Percentiles rank a stretch among this genome's conserved stretches.
Conservation (phyloP, 139 green algal genomes). For the Astrephomene gubernaculifera region DNA sequence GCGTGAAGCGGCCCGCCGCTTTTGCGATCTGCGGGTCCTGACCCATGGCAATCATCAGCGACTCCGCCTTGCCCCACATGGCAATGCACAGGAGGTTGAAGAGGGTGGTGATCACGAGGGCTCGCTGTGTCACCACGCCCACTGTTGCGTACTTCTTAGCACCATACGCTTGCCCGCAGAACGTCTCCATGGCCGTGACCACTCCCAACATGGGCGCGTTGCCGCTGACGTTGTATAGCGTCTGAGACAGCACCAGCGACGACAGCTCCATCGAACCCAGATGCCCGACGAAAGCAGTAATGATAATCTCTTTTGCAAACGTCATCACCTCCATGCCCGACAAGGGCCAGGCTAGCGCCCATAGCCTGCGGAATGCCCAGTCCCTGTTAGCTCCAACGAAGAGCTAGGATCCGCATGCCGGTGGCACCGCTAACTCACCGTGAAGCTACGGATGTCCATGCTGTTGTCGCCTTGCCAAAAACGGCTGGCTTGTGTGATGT, state of each 20-base stretch:
- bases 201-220: no score
- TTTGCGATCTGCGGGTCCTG: conserved; percentile 68
- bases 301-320: conserved; percentile 74
- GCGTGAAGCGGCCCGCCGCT: no score
- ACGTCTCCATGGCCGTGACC: conserved; percentile 74
- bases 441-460: conserved; percentile 2
- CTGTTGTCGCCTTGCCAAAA: not conserved
- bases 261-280: conserved; percentile 61
- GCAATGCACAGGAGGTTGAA: conserved; percentile 51
- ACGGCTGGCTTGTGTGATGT: no score
- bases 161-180: conserved; percentile 68
- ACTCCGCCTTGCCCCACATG: conserved; percentile 48
- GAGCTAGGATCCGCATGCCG: no score
- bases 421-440: not conserved
- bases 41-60: conserved; percentile 54
- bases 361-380: conserved; percentile 49
- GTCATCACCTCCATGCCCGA: conserved; percentile 73
- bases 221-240: no score
- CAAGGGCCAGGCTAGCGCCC: conserved; percentile 63
- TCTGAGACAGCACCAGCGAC: conserved; percentile 66
- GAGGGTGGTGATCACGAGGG: conserved; percentile 54
- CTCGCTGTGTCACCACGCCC: no score
- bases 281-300: conserved; percentile 66
- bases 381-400: no score
- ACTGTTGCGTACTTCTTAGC: conserved; percentile 52